Base-by-base conservation (phyloP, 108 stramenopile genomes). In the Fistulifera solaris region DNA sequence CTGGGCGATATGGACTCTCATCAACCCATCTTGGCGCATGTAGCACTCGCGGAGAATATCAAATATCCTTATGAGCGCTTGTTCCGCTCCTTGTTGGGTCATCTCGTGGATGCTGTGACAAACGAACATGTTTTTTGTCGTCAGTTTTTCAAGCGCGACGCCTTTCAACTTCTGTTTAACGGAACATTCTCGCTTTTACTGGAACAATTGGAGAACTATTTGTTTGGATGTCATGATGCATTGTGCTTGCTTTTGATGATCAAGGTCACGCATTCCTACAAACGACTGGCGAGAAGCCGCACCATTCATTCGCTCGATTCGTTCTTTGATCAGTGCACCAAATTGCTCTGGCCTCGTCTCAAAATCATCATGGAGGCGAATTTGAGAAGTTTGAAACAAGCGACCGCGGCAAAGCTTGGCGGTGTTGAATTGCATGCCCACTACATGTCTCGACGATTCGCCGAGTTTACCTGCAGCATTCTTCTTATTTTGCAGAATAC, bases 241-340 rank as follows among this genome's bases (percentile, higher is more conserved):
- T 73, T 99, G 16, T 94, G 81, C 23, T 73, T 99, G 24, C 76
- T 99, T 13, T 77, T 99, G 21, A 94, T 98, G 94, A 96, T 99
- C 70, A 90, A 94, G 56, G 73, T 97, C 23, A 95, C 95, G 6
- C 94, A 97, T 59, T 69, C 78, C 28, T 80, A 90, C 68, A 78
- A 91, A 48, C 66, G 87, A 5, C 78, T 90, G n/a, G 93, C 96
- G 61, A 83, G 94, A 58, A 65, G 75, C 18, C 72, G 98, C 10
- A 87, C 73, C 40, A 83, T 98, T 38, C 72, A 78, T 41, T 81
- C 88, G 6, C 65, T 99, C 56, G 94, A 98, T 63, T 58, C 65
- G 48, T 96, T 97, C 61, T 94, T 98, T 49, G 97, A 98, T 67
- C 71, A 84, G 42, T 51, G 95, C 10, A 88, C 86, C 15, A 80